Conservation (phyloP, 176 grass and related monocot species). For the Triticum aestivum region IWGSC_CS_RefSeq_v2.1 NC_057802.1:497189010-497189509, state of each 20-base stretch:
- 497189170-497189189: conserved; percentile 77
- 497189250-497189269: conserved; percentile 64
- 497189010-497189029: conserved; percentile 61
- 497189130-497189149: conserved; percentile 53
- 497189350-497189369: conserved; percentile 62
- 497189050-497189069: conserved; percentile 64
- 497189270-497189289: conserved; percentile 80
- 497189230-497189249: conserved; percentile 73
- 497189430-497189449: conserved; percentile 39
- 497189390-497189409: conserved; percentile 53
- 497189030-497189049: conserved; percentile 63
- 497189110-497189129: conserved; percentile 44
- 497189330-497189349: conserved; percentile 54
- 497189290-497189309: conserved; percentile 69
- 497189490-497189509: conserved; percentile 49
- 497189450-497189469: conserved; percentile 63
- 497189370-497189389: conserved; percentile 47
- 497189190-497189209: conserved; percentile 79
- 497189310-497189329: conserved; percentile 67
- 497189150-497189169: conserved; percentile 67
- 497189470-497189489: conserved; percentile 55
- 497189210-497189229: conserved; percentile 65
- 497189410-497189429: conserved; percentile 48
- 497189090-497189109: conserved; percentile 42
- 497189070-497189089: conserved; percentile 46